A percentile compares a stretch with the other conserved stretches of the same genome.
phyloP scores from a whole-genome alignment of 1,284 basidiomycete genomes.

The Fomitopsis schrenkii region DNA sequence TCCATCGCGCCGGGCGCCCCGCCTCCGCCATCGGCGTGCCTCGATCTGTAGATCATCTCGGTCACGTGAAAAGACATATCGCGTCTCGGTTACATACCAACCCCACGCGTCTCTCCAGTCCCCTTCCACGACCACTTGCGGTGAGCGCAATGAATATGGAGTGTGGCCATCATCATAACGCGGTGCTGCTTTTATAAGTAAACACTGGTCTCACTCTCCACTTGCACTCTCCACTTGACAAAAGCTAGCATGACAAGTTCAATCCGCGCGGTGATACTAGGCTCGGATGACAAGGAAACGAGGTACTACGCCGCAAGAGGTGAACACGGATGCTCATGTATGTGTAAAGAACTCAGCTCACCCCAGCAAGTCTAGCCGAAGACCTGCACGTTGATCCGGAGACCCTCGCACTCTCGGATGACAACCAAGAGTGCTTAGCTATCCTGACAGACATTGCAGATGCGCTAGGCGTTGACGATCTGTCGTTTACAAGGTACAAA shows the following conservation, averaged over 20 bases:
- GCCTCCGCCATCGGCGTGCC: not conserved
- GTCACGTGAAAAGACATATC: not conserved
- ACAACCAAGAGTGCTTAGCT: conserved; percentile 5
- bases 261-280: not conserved
- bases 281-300: not conserved
- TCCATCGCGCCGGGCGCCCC: not conserved
- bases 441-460: conserved; percentile 19
- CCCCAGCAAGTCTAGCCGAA: not conserved
- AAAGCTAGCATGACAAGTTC: not conserved
- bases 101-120: too few relatives aligned
- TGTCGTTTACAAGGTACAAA: conserved; percentile 19
- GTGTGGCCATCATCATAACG: too few relatives aligned
- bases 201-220: not conserved
- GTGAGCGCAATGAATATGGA: not conserved
- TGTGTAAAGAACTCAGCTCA: not conserved
- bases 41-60: conserved; percentile 1
- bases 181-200: too few relatives aligned
- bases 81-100: not conserved
- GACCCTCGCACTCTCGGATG: not conserved
- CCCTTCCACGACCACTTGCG: not conserved
- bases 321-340: not conserved
- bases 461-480: conserved; percentile 21
- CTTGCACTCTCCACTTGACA: not conserved
- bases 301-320: not conserved
- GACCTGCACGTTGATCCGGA: not conserved